A percentile compares a stretch with the other conserved stretches of the same genome.
Conservation (phyloP, 768 basidiomycete genomes). For the Leccinellum albellum region DNA sequence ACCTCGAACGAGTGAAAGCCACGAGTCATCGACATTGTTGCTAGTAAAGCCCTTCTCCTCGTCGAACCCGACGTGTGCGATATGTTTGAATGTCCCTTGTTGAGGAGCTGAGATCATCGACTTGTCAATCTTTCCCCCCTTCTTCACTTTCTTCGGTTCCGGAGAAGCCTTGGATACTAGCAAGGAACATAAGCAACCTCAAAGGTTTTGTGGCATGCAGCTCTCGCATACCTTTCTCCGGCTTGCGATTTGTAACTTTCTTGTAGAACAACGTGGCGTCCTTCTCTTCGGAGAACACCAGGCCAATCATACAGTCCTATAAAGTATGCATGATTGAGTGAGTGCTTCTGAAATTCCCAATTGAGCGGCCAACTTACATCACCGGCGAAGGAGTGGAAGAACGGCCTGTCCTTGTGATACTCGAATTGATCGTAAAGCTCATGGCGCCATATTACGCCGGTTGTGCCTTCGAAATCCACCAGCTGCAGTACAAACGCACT, state of each 20-base stretch:
- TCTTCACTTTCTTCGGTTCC: conserved; percentile 53
- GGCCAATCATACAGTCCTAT: conserved; percentile 86
- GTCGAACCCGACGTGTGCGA: conserved; percentile 76
- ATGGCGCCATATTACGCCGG: conserved; percentile 91
- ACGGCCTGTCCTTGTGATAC: conserved; percentile 78
- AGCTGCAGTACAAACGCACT: conserved; percentile 65
- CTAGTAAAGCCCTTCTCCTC: conserved; percentile 82
- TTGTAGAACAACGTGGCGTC: conserved; percentile 86
- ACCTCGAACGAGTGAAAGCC: conserved; percentile 68
- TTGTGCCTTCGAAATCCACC: conserved; percentile 79
- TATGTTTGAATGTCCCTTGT: no score
- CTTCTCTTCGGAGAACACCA: conserved; percentile 83
- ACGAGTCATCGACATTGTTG: conserved; percentile 84
- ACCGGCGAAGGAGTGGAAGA: conserved; percentile 84
- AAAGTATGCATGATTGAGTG: neutral
- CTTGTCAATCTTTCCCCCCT: conserved; percentile 85
- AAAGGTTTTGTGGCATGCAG: neutral
- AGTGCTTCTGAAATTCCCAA: neutral
- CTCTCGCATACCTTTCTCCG: conserved; percentile 46
- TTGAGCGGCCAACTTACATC: conserved; percentile 64
- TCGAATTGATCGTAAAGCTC: conserved; percentile 82
- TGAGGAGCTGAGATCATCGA: conserved; percentile 31
- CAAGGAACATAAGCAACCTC: conserved; percentile 3
- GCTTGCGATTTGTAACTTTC: conserved; percentile 71
- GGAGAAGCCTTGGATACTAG: conserved; percentile 43